Base-by-base conservation (phyloP, 1,284 basidiomycete genomes). In the Boletellus deceptivus region DNA sequence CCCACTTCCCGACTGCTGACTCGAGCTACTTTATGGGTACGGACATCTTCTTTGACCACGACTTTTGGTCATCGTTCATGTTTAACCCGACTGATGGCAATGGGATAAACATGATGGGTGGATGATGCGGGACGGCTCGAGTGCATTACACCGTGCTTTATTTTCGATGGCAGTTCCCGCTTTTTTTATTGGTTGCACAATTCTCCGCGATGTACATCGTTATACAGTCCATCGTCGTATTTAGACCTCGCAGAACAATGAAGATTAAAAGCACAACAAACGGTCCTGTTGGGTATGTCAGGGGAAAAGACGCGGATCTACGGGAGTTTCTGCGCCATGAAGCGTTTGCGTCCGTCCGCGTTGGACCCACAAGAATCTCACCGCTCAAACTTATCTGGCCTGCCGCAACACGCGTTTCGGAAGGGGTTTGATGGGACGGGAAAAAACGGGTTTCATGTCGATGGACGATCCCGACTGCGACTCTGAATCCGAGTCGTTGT, bases 381-480 rank as follows among this genome's bases (percentile, higher is more conserved):
- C 27, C 16, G 5, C 34, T 53, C 39, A 64, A 13, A 56, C 56
- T 2, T 56, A 53, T 35, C 52, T 55, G 22, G 56, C 29, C 22
- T 52, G 50, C 20, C 51, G 50, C 6, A 52, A 46, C 11, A 45
- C 61, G 41, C 75, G 72, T 54, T 60, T 67, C 13, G 76, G 76
- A 36, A 77, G 66, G 25, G 75, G 74, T 51, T 67, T 75, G 46
- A 76, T 71, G 36, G 65, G 61, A 37, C 74, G 68, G 2, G 69
- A 71, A 7, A 69, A 69, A 20, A 75, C 59, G 48, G 72, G 71
- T 48, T 64, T 67, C 43, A 70, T 64, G 8, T 63, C 54, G 25
- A 59, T 39, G 8, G 67, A 69, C 7, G 62, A 63, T 37, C 66
- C 69, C 16, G 69, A 68, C 50, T 66, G 25, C 22, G 65, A 63